Base-by-base conservation (phyloP, 1,139 yeast species). In the Blastobotrys aristatus region DNA sequence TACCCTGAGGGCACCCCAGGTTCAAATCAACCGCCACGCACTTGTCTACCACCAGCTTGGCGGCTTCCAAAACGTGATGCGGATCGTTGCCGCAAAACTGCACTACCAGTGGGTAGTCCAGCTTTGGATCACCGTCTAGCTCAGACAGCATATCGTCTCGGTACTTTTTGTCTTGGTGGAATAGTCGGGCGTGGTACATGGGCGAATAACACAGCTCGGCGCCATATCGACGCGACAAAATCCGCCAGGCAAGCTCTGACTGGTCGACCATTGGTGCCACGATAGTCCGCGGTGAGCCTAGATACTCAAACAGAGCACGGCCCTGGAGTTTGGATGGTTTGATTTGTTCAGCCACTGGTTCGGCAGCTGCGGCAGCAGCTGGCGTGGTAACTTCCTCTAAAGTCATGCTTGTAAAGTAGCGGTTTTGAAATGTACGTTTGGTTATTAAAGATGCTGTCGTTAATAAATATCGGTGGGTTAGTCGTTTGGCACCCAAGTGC, bases 181-280 rank as follows among this genome's bases (percentile, higher is more conserved):
- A 94, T 35, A 89, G 70, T 46, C 90, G 74, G 3, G 98, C 96
- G 66, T 94, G 97, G 57, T 84, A 78, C 99, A 94, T 94, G 2
- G 99, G 98, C 0, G 98, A 87, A 60, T 90, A 94, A 60, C 97
- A 88, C 36, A 94, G 70, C 4, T 90, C 87, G 0, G 98, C 98
- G 1, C 98, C 99, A 61, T 90, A 84, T 54, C 77, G 74, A 51
- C 97, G 74, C 2, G 96, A 86, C 17, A 94, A 69, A 16, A 88
- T 76, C 57, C 99, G 76, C 97, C 98, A 94, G 1, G 96, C 98
- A 27, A 92, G 74, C 61, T 94, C 98, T 2, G 92, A 82, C 57
- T 89, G 97, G 65, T 94, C 98, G 11, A 94, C 99, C 97, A 94
- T 92, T 1, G 99, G 99, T 1, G 97, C 98, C 22, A 94, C 95